Evolutionary conservation across 78 protist genomes (phyloP).

Genomic region (Diacronema lutheri): DNA sequence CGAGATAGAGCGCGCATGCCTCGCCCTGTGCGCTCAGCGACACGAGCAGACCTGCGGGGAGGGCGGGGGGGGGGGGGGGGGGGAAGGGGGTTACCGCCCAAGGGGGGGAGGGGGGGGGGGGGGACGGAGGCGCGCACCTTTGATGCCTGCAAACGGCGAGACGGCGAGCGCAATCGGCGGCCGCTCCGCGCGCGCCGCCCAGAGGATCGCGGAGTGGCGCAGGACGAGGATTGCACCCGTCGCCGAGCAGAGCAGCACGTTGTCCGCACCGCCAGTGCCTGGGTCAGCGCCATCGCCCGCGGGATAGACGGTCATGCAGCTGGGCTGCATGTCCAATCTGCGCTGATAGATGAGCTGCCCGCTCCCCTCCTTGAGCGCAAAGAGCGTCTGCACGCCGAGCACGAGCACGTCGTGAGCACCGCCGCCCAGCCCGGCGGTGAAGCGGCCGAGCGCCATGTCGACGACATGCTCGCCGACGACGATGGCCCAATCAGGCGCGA

Average conservation of each 20-base stretch:
- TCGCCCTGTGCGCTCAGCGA: conserved; percentile 5
- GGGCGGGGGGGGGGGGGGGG: not conserved
- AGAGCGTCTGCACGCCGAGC: conserved; percentile 28
- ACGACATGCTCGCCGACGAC: conserved; percentile 44
- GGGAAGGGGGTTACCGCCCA: not conserved
- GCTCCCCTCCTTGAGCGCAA: conserved; percentile 34
- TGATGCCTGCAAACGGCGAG: not conserved
- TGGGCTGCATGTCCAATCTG: conserved; percentile 23
- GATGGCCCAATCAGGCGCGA: conserved; percentile 39
- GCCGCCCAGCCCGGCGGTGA: not conserved
- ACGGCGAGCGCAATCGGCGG: conserved; percentile 30
- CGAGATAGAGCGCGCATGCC: conserved; percentile 27
- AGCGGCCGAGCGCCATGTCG: not conserved
- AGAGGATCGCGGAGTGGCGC: not conserved
- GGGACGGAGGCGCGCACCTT: not conserved
- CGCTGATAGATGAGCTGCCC: conserved; percentile 29
- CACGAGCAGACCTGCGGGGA: not conserved
- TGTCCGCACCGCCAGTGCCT: not conserved
- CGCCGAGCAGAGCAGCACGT: conserved; percentile 13
- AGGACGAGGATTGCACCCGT: not conserved
- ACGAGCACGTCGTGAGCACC: conserved; percentile 21
- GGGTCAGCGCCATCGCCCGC: not conserved
- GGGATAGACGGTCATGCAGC: not conserved
- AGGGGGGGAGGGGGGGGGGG: not conserved
- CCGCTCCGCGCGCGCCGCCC: not conserved